Conservation (phyloP, 805 yeast genomes). For the Metschnikowia orientalis region DNA sequence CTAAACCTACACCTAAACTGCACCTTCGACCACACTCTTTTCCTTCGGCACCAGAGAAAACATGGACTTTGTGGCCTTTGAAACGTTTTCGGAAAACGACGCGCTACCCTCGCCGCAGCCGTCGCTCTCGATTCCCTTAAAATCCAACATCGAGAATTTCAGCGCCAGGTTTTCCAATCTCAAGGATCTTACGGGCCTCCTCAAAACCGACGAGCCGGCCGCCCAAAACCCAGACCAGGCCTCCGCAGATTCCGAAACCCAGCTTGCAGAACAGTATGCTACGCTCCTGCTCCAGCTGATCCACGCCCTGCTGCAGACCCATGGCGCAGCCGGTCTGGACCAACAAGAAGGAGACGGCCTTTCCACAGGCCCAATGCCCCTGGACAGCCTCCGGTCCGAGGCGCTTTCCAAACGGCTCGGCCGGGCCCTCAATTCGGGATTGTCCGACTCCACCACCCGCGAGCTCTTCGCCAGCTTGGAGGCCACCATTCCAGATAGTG, state of each 20-base stretch:
- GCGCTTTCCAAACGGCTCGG: slow-evolving; percentile 43
- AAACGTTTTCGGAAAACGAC: slow-evolving; percentile 27
- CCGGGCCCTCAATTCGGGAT: slow-evolving; percentile 44
- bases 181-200: slow-evolving; percentile 28
- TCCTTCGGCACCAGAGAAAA: too few relatives aligned
- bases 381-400: slow-evolving; percentile 10
- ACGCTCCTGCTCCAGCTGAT: slow-evolving; percentile 39
- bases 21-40: too few relatives aligned
- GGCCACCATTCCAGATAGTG: slow-evolving; percentile 27
- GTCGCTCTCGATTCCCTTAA: slow-evolving; percentile 38
- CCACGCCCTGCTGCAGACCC: background rate
- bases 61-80: slow-evolving; percentile 43
- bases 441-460: slow-evolving; percentile 31
- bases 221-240: slow-evolving; percentile 5
- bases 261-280: slow-evolving; percentile 47
- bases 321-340: background rate
- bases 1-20: too few relatives aligned
- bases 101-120: slow-evolving; percentile 40
- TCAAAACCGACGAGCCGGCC: slow-evolving; percentile 16
- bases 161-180: slow-evolving; percentile 33
- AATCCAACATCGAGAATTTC: slow-evolving; percentile 34
- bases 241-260: slow-evolving; percentile 9
- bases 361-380: too few relatives aligned
- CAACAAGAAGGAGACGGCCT: background rate
- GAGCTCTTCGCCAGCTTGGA: slow-evolving; percentile 32